phyloP scores from a whole-genome alignment of 345 rosid species.

The Hibiscus tridactylites region DNA sequence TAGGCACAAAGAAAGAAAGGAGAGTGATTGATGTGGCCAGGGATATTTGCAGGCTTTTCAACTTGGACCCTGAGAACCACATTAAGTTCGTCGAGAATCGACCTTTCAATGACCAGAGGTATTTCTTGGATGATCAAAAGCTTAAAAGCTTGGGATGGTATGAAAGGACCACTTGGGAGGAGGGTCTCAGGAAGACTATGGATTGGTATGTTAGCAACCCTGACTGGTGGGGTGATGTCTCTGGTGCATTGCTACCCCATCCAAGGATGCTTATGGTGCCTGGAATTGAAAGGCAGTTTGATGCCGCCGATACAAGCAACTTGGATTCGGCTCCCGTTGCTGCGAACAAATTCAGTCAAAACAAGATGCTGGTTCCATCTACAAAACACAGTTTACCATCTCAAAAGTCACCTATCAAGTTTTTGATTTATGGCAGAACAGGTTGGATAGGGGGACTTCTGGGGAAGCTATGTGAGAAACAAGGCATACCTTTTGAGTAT shows the following conservation, averaged over 20 bases:
- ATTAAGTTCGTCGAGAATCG: conserved; percentile 57
- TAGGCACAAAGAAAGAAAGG: conserved; percentile 66
- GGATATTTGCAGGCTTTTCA: conserved; percentile 51
- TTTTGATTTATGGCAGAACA: conserved; percentile 64
- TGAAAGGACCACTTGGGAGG: conserved; percentile 41
- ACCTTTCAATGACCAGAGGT: conserved; percentile 53
- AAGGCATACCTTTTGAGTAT: conserved; percentile 55
- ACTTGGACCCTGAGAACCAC: conserved; percentile 38
- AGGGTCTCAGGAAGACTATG: conserved; percentile 43
- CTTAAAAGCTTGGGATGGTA: conserved; percentile 41
- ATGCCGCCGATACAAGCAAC: conserved; percentile 28
- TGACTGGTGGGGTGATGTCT: conserved; percentile 56
- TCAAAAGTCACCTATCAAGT: conserved; percentile 42
- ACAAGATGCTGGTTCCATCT: conserved; percentile 24
- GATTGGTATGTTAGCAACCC: conserved; percentile 43
- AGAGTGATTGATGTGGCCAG: conserved; percentile 59
- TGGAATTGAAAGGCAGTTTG: conserved; percentile 38
- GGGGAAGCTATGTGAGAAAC: conserved; percentile 68
- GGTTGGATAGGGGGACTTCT: conserved; percentile 83
- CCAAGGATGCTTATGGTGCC: conserved; percentile 67
- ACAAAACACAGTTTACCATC: conserved; percentile 27
- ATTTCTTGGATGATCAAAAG: conserved; percentile 46
- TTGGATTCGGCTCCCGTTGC: conserved; percentile 13
- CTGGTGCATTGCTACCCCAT: conserved; percentile 48
- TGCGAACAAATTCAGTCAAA: conserved; percentile 19